phyloP scores from a whole-genome alignment of 2,329 filamentous ascomycete species.

The Fusarium setosum region DNA sequence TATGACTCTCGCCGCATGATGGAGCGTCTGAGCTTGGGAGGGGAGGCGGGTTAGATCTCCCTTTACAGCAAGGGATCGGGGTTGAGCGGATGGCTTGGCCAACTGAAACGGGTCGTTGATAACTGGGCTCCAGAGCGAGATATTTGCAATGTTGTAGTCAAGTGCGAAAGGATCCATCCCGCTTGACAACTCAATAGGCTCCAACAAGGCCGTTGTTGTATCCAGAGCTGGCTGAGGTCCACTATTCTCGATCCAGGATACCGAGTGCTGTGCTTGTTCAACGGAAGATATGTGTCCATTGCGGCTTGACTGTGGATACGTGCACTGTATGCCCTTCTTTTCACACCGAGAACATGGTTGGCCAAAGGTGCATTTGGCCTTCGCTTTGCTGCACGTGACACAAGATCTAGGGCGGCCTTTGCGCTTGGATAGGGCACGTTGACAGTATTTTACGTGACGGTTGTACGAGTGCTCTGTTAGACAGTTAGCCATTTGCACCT shows the following conservation, averaged over 20 bases:
- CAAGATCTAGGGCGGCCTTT: slow-evolving; percentile 42
- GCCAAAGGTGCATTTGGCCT: slow-evolving; percentile 39
- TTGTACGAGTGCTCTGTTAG: slow-evolving; percentile 34
- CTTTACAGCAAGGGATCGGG: no score
- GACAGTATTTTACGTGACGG: slow-evolving; percentile 42
- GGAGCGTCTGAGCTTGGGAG: slow-evolving; percentile 1
- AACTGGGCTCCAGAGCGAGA: no score
- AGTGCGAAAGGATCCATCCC: no score
- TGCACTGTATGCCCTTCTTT: slow-evolving; percentile 23
- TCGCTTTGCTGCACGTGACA: slow-evolving; percentile 30
- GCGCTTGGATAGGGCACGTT: slow-evolving; percentile 34
- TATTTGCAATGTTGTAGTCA: no score
- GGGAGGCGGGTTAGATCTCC: slow-evolving; percentile 27
- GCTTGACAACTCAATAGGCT: no score
- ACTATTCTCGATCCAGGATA: no score
- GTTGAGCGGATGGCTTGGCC: no score
- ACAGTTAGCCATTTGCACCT: neutral
- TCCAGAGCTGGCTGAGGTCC: no score
- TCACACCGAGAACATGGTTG: slow-evolving; percentile 38
- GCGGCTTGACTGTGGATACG: neutral
- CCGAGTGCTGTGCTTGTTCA: neutral
- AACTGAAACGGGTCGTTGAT: no score
- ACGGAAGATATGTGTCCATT: fast-evolving
- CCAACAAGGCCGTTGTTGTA: no score
- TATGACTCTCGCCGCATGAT: slow-evolving; percentile 37